Evolutionary conservation across 2,329 filamentous ascomycete species (phyloP), one percentile per base, ranked within the genome.

Genomic region (Diatrype stigma): DNA sequence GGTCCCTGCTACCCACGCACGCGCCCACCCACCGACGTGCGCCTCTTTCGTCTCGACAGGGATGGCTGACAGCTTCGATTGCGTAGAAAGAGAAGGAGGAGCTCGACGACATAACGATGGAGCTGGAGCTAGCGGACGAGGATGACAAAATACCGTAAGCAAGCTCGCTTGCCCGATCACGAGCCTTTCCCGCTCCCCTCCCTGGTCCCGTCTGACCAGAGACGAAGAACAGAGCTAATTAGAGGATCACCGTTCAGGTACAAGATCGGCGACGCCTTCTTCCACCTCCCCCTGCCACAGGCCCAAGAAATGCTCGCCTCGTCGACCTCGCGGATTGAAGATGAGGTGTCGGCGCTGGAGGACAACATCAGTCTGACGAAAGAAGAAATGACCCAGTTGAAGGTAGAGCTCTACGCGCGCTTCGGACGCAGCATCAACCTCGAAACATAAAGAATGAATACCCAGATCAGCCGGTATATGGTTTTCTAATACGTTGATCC

Each of bases 341-440:
- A 84, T 57, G 89, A 95, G 49, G 87, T 96, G 16, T 77, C 79
- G 19, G 77, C 73, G 53, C 73, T 96, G 49, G 91, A 96, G 70
- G 88, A 90, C 48, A 88, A 86, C 65, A 73, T 97, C 37, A 75
- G 80, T 49, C 78, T 78, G 2, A 79, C 96, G 48, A 86, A 86
- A 50, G 91, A 95, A 58, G 90, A 96, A 67, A 92, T 97, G 89
- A 82, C 84, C 56, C 79, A 88, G 68, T 78, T 99, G 57, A 99
- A 99, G 77, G 88, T 96, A 52, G 85, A 89, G 55, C 75, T 99
- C 55, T 99, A 99, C 72, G 92, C 91, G 32, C 84, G 95, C 55
- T 99, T 99, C 72, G 94, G 94, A 50, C 85, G 89, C 70, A 96
- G 92, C 69, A 99, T 99, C 77, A 99, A 99, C 72, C 78, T 97